These are phyloP conservation scores for Capsicum pubescens DNA, from an alignment of 257 asterid genomes.

Conservation along the genomic window DNA sequence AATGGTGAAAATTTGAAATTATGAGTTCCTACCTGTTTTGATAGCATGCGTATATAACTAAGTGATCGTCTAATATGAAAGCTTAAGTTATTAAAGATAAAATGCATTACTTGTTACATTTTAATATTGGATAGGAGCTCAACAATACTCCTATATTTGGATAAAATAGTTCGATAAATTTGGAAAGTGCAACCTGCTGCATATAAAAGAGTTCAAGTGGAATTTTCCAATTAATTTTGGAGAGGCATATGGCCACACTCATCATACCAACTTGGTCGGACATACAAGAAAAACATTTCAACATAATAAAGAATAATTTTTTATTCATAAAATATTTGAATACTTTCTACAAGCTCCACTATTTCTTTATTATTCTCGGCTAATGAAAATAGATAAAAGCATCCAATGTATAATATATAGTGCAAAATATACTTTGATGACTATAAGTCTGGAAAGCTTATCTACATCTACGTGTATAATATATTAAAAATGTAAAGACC, in stretches of 20 bases:
- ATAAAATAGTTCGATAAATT: neutral
- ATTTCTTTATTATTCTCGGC: no score
- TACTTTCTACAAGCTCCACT: no score
- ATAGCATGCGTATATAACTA: no score
- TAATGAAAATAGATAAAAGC: no score
- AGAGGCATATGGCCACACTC: neutral
- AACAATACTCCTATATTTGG: neutral
- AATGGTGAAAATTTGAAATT: neutral
- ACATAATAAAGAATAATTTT: neutral
- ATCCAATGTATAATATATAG: no score
- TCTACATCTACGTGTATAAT: no score
- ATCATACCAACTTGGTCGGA: conserved; percentile 8
- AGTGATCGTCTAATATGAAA: neutral
- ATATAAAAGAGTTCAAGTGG: neutral
- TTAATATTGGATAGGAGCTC: neutral
- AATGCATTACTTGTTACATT: no score
- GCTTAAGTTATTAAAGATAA: neutral
- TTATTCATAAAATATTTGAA: no score
- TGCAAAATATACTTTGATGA: no score
- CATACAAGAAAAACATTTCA: neutral
- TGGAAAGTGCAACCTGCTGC: neutral
- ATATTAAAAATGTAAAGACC: no score
- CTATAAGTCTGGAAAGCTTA: no score
- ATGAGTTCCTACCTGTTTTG: neutral
- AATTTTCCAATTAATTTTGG: no score